Conservation (phyloP, 306 rosid genomes). For the Cucurbita maxima region DNA sequence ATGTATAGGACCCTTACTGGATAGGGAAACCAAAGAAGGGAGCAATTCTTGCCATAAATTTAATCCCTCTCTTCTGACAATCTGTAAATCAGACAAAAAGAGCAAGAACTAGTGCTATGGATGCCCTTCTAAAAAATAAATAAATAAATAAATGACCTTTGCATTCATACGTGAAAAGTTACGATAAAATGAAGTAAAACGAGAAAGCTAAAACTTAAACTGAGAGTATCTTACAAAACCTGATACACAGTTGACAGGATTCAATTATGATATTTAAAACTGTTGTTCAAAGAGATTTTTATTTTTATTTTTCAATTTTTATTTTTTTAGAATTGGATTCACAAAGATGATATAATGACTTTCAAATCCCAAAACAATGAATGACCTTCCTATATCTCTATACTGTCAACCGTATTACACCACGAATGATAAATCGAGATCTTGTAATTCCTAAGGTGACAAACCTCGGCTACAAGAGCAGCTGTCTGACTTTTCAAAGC, state of each 20-base stretch:
- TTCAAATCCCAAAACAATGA: neutral
- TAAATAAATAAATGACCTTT: neutral
- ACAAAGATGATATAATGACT: neutral
- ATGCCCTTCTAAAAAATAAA: neutral
- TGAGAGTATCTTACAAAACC: neutral
- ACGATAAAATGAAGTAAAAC: neutral
- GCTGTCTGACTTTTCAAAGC: slow-evolving; percentile 94
- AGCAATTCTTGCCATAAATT: slow-evolving; percentile 63
- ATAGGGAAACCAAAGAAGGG: slow-evolving; percentile 59
- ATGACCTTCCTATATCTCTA: neutral
- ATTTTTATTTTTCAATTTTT: neutral
- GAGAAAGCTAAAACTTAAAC: neutral
- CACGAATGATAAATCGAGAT: neutral
- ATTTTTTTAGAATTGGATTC: neutral
- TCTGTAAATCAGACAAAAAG: slow-evolving; percentile 28
- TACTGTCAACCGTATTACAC: neutral
- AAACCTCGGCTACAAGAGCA: slow-evolving; percentile 95
- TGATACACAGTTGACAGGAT: neutral
- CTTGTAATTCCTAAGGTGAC: neutral
- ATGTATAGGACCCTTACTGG: slow-evolving; percentile 79
- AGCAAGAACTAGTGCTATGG: neutral
- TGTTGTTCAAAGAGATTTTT: neutral
- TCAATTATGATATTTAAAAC: neutral
- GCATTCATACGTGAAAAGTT: neutral
- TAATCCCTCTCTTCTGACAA: slow-evolving; percentile 80